phyloP scores from a whole-genome alignment of 2,329 filamentous ascomycete genomes.

The Alternaria brassicicola region DNA sequence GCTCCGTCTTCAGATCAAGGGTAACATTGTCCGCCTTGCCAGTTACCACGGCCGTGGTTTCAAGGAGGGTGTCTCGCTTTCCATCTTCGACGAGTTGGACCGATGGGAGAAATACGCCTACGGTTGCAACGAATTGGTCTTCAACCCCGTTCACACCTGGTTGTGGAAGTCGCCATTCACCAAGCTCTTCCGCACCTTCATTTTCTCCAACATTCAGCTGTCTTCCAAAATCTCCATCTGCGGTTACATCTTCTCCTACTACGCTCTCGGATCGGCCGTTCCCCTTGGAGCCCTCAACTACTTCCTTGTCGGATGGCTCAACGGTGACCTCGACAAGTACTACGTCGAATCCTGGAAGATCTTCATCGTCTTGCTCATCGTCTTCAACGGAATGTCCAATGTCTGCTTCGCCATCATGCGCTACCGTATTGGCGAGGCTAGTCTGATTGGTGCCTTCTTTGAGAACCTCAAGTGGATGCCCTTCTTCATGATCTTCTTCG shows the following conservation, averaged over 20 bases:
- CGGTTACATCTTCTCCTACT: slow-evolving; percentile 72
- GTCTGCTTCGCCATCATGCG: slow-evolving; percentile 65
- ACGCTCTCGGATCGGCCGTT: slow-evolving; percentile 70
- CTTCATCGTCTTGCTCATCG: slow-evolving; percentile 65
- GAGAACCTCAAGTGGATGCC: slow-evolving; percentile 68
- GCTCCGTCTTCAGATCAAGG: slow-evolving; percentile 69
- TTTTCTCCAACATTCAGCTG: slow-evolving; percentile 65
- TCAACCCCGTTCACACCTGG: slow-evolving; percentile 69
- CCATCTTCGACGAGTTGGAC: slow-evolving; percentile 71
- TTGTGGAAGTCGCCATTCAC: slow-evolving; percentile 67
- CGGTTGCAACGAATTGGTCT: slow-evolving; percentile 72
- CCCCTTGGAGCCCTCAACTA: slow-evolving; percentile 71
- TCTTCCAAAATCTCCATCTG: slow-evolving; percentile 73
- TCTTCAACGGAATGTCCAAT: slow-evolving; percentile 68
- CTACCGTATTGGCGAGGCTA: slow-evolving; percentile 63
- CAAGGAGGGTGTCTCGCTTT: slow-evolving; percentile 74
- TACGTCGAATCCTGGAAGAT: slow-evolving; percentile 75
- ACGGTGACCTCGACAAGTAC: slow-evolving; percentile 77
- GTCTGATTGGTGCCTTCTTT: slow-evolving; percentile 57
- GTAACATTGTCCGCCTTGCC: slow-evolving; percentile 71
- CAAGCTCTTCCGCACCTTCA: slow-evolving; percentile 65
- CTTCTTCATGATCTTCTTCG: slow-evolving; percentile 77
- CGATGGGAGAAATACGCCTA: slow-evolving; percentile 75
- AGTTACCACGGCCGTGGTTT: slow-evolving; percentile 72
- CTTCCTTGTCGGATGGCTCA: slow-evolving; percentile 72